phyloP scores from a whole-genome alignment of 164 flowering plant genomes.

The Piper betle region DNA sequence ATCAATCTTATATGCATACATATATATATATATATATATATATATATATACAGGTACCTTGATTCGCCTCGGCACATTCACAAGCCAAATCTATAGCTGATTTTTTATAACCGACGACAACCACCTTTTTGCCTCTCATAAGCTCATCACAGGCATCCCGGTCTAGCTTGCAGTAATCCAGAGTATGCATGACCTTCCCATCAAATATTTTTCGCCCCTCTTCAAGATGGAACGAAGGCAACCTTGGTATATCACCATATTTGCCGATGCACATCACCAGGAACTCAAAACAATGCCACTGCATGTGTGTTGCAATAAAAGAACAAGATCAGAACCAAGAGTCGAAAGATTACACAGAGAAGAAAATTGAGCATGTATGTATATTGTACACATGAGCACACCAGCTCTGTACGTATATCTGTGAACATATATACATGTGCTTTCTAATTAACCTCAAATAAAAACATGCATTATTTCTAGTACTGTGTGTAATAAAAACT shows the following conservation, averaged over 20 bases:
- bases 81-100: conserved; percentile 79
- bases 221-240: conserved; percentile 42
- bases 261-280: conserved; percentile 73
- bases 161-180: conserved; percentile 77
- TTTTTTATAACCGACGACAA: conserved; percentile 78
- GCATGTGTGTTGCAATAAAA: neutral
- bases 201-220: conserved; percentile 67
- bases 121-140: conserved; percentile 62
- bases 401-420: too few relatives aligned
- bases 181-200: conserved; percentile 72
- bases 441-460: too few relatives aligned
- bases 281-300: conserved; percentile 74
- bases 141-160: conserved; percentile 41
- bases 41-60: conserved; percentile 35
- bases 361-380: too few relatives aligned
- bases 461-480: too few relatives aligned
- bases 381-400: too few relatives aligned
- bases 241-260: conserved; percentile 63
- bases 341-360: too few relatives aligned
- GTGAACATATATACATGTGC: too few relatives aligned
- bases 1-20: too few relatives aligned
- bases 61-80: conserved; percentile 79
- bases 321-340: too few relatives aligned
- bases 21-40: too few relatives aligned
- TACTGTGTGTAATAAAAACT: too few relatives aligned